Conservation (phyloP, 345 rosid genomes). For the Populus ilicifolia region DNA sequence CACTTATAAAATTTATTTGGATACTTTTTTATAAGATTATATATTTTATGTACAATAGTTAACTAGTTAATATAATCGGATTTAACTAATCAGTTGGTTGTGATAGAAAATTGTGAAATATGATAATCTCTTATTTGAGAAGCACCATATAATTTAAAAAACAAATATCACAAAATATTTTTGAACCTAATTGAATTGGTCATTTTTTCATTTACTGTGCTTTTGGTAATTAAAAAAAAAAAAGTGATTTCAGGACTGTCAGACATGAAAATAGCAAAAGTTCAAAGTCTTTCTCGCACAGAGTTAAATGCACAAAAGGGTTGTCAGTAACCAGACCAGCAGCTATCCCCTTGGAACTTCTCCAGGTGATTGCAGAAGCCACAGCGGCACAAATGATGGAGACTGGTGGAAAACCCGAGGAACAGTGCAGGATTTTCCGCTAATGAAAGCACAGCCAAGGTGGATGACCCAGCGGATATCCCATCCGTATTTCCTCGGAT, state of each 20-base stretch:
- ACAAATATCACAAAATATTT: no score
- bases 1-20: no score
- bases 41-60: no score
- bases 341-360: conserved; percentile 68
- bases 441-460: background rate
- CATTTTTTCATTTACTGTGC: no score
- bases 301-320: conserved; percentile 70
- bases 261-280: conserved; percentile 44
- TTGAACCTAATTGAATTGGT: no score
- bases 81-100: fast-evolving
- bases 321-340: conserved; percentile 76
- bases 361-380: conserved; percentile 32
- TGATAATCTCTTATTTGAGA: no score
- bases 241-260: conserved; percentile 70
- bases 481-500: background rate
- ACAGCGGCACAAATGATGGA: conserved; percentile 13
- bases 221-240: no score
- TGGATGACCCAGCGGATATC: background rate
- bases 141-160: no score
- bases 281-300: conserved; percentile 72
- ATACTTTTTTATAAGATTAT: no score
- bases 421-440: background rate
- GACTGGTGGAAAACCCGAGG: conserved; percentile 7
- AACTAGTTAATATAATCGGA: no score
- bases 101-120: no score